A percentile compares a stretch with the other conserved stretches of the same genome.
Evolutionary conservation across 306 rosid genomes (phyloP).

Genomic region (Citrullus amarus): DNA sequence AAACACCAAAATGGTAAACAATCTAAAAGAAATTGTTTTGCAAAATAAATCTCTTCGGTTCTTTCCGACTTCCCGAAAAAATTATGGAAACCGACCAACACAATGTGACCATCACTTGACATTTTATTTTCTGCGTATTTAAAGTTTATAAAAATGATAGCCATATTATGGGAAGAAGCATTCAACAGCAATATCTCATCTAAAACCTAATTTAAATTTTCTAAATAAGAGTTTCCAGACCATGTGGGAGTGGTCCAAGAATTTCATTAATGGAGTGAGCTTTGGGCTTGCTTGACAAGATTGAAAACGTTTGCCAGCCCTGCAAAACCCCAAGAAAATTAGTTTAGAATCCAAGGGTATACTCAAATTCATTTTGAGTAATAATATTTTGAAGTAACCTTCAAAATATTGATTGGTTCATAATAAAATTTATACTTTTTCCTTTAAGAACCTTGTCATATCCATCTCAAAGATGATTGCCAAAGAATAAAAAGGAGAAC

Average conservation of each 20-base stretch:
- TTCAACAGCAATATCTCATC: neutral
- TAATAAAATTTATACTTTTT: too few species aligned
- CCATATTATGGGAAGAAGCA: too few species aligned
- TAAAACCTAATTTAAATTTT: conserved; percentile 10
- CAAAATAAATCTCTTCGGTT: too few species aligned
- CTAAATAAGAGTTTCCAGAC: conserved; percentile 17
- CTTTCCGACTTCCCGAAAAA: too few species aligned
- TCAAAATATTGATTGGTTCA: too few species aligned
- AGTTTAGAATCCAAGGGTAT: conserved; percentile 16
- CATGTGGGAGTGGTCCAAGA: conserved; percentile 23
- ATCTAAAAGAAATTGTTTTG: too few species aligned
- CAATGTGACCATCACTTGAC: too few species aligned
- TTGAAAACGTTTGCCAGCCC: conserved; percentile 36
- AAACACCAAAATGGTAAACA: too few species aligned
- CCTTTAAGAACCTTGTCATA: neutral
- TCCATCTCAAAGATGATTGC: neutral
- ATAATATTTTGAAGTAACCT: too few species aligned
- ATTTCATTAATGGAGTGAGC: conserved; percentile 14
- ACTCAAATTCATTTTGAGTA: neutral
- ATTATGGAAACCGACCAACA: too few species aligned
- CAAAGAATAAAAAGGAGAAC: neutral
- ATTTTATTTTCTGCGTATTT: too few species aligned
- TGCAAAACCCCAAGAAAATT: conserved; percentile 45
- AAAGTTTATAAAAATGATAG: too few species aligned
- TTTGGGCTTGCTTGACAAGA: conserved; percentile 24